Evolutionary conservation across 2,329 filamentous ascomycete species (phyloP).

Genomic region (Acrodontium crateriforme): DNA sequence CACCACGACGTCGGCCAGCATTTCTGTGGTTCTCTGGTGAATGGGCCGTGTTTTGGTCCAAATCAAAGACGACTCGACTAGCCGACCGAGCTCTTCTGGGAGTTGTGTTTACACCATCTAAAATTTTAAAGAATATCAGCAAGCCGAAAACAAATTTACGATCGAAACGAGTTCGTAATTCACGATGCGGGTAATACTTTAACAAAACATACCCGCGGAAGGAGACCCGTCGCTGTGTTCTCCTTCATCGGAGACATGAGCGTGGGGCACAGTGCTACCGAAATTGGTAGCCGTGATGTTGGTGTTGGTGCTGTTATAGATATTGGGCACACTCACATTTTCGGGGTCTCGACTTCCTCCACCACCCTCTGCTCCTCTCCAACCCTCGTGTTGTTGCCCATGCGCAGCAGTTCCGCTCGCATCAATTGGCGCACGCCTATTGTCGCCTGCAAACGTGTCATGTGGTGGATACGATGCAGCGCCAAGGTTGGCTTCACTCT

Average conservation of each 20-base stretch:
- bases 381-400: too few relatives aligned
- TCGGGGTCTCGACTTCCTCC: conserved; percentile 19
- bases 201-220: too few relatives aligned
- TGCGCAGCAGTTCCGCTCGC: too few relatives aligned
- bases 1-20: neutral
- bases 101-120: conserved; percentile 20
- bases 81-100: conserved; percentile 13
- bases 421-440: too few relatives aligned
- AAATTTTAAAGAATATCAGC: conserved; percentile 6
- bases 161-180: too few relatives aligned
- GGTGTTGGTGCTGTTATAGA: too few relatives aligned
- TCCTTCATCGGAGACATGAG: too few relatives aligned
- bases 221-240: too few relatives aligned
- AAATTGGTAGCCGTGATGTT: too few relatives aligned
- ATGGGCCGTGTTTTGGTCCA: conserved; percentile 17
- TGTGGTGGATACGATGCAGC: conserved; percentile 17
- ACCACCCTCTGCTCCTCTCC: too few relatives aligned
- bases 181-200: too few relatives aligned
- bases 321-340: conserved; percentile 34
- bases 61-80: conserved; percentile 19
- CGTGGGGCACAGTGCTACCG: too few relatives aligned
- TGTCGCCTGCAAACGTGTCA: conserved; percentile 20
- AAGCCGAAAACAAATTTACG: conserved; percentile 12
- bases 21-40: conserved; percentile 11
- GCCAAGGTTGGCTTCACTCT: conserved; percentile 15